Conservation (phyloP, 2,329 filamentous ascomycete species). For the Neofusicoccum laricinum region DNA sequence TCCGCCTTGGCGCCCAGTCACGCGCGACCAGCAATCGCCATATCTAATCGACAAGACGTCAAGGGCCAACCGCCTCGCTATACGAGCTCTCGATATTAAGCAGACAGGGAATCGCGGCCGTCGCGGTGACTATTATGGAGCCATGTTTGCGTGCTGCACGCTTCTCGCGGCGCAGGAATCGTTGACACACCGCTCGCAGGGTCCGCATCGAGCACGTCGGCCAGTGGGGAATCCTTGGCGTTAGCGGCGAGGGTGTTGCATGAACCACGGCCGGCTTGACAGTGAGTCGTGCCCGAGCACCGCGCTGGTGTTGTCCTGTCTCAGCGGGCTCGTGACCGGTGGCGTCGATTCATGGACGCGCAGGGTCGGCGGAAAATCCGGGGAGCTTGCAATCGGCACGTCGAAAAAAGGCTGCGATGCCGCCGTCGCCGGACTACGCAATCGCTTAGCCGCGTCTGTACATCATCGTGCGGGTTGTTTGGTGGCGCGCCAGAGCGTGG, state of each 20-base stretch:
- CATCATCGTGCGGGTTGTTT: background rate
- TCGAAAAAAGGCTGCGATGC: background rate
- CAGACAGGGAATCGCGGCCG: background rate
- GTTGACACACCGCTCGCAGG: background rate
- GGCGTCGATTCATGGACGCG: background rate
- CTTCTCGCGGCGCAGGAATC: background rate
- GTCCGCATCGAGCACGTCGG: background rate
- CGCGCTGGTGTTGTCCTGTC: background rate
- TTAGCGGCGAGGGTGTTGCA: background rate
- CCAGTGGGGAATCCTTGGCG: background rate
- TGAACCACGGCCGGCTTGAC: background rate
- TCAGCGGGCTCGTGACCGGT: background rate
- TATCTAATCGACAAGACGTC: slow-evolving; percentile 2
- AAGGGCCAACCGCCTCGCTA: background rate
- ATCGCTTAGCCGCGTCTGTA: background rate
- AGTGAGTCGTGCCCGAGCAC: too few species aligned
- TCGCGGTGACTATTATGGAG: background rate
- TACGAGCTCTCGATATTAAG: background rate
- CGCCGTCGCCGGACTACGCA: background rate
- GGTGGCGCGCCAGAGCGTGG: background rate
- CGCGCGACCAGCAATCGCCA: background rate
- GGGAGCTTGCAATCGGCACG: background rate
- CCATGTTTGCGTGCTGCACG: background rate
- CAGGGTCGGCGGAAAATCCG: background rate
- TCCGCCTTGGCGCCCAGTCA: background rate